A percentile compares a stretch with the other conserved stretches of the same genome.
phyloP scores from a whole-genome alignment of 2,329 filamentous ascomycete genomes.

The Fusarium compactum region DNA sequence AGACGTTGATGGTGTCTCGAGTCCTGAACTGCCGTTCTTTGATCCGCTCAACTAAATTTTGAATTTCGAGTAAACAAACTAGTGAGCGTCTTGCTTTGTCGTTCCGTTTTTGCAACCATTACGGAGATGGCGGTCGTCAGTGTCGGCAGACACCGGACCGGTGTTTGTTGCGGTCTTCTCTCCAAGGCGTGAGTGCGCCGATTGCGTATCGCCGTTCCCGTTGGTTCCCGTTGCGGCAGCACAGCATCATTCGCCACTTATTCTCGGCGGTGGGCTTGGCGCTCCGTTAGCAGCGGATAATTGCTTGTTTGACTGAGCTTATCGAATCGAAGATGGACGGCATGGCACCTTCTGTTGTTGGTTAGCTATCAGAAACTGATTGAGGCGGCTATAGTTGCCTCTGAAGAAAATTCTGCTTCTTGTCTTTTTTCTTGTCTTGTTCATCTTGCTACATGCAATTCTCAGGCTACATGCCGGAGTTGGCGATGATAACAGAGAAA shows the following conservation, averaged over 20 bases:
- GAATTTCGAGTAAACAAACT: background rate
- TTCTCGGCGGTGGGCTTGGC: slow-evolving; percentile 32
- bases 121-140: slow-evolving; percentile 18
- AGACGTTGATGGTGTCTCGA: background rate
- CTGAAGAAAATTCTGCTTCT: slow-evolving; percentile 1
- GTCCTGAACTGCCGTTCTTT: background rate
- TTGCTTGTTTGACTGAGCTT: slow-evolving; percentile 23
- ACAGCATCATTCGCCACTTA: slow-evolving; percentile 32
- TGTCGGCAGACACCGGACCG: slow-evolving; percentile 34
- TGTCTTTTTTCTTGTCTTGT: background rate
- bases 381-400: slow-evolving; percentile 19
- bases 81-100: slow-evolving; percentile 13
- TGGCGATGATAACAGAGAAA: slow-evolving; percentile 15
- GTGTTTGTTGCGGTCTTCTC: slow-evolving; percentile 9
- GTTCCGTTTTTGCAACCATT: slow-evolving; percentile 30
- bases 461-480: slow-evolving; percentile 17
- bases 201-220: slow-evolving; percentile 21
- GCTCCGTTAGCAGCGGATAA: slow-evolving; percentile 21
- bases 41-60: background rate
- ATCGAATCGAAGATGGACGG: slow-evolving; percentile 11
- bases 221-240: slow-evolving; percentile 29
- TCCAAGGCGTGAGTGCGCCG: slow-evolving; percentile 2
- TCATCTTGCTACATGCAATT: background rate
- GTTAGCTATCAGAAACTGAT: slow-evolving; percentile 16
- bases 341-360: slow-evolving; percentile 21